Evolutionary conservation across 2,329 filamentous ascomycete species (phyloP).

Genomic region (Grosmannia clavigera): DNA sequence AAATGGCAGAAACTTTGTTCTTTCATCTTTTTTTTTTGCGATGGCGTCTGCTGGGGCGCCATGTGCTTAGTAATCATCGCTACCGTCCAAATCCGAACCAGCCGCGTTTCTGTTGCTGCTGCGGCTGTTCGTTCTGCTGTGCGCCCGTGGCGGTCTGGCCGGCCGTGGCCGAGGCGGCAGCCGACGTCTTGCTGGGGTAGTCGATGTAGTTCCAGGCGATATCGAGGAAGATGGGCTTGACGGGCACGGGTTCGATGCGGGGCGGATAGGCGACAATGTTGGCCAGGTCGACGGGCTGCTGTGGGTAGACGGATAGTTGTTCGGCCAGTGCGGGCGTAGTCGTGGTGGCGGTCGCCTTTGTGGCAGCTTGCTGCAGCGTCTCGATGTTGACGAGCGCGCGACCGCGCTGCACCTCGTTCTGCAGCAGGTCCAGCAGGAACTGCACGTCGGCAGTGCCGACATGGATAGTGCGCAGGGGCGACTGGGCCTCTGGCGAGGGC

Average conservation of each 20-base stretch:
- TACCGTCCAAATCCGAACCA: conserved; percentile 65
- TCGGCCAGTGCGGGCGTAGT: conserved; percentile 51
- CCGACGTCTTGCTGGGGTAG: conserved; percentile 55
- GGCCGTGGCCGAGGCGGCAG: conserved; percentile 8
- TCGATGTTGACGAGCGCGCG: conserved; percentile 78
- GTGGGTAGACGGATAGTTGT: conserved; percentile 62
- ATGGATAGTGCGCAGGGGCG: conserved; percentile 51
- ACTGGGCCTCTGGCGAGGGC: conserved; percentile 11
- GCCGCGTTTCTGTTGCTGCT: conserved; percentile 50
- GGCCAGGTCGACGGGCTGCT: conserved; percentile 55
- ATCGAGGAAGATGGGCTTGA: conserved; percentile 93
- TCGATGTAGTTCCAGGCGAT: conserved; percentile 96
- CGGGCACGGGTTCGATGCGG: conserved; percentile 66
- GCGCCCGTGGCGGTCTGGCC: conserved; percentile 16
- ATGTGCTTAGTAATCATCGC: not conserved
- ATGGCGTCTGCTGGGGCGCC: too few relatives aligned
- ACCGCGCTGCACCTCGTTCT: conserved; percentile 63
- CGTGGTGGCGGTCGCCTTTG: conserved; percentile 18
- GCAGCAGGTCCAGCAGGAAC: conserved; percentile 49
- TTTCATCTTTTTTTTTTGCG: too few relatives aligned
- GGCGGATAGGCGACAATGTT: conserved; percentile 84
- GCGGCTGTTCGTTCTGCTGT: conserved; percentile 13
- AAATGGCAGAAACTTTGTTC: not conserved
- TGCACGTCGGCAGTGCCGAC: conserved; percentile 47
- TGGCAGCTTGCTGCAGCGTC: conserved; percentile 38